phyloP scores from a whole-genome alignment of 225 moss, liverwort and hornwort species.

The Straminergon stramineum region DNA sequence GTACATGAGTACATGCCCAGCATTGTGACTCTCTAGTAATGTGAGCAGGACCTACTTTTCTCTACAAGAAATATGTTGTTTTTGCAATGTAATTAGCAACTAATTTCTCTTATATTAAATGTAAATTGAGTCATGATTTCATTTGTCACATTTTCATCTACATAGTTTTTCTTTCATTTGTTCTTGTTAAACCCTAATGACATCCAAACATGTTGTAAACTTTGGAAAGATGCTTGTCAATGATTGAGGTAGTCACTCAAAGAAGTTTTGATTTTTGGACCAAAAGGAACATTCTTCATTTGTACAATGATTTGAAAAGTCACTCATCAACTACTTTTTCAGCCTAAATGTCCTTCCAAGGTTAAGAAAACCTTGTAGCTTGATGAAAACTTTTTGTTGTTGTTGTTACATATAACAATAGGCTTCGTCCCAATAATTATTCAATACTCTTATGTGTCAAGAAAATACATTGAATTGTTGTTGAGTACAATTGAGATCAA shows the following conservation, averaged over 20 bases:
- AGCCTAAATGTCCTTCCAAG: fast-evolving
- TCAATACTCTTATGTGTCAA: neutral
- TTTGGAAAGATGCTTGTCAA: fast-evolving
- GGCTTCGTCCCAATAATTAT: neutral
- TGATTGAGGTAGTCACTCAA: neutral
- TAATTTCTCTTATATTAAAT: neutral
- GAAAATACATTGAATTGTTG: neutral
- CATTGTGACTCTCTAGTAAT: neutral
- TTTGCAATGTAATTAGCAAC: neutral
- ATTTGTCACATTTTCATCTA: neutral
- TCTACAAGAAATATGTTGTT: neutral
- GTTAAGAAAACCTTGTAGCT: neutral
- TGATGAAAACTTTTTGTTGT: neutral
- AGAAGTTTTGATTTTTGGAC: neutral
- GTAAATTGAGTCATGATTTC: neutral
- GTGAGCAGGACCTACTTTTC: neutral
- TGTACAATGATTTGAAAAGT: fast-evolving
- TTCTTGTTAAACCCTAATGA: neutral
- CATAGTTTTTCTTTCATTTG: neutral
- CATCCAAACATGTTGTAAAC: neutral
- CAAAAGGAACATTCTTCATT: neutral
- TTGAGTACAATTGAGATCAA: neutral
- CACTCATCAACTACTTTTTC: fast-evolving
- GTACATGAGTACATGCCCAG: too few species aligned
- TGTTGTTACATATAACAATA: too few species aligned